Evolutionary conservation across 495 filamentous ascomycete species (phyloP).

Genomic region (Coniosporium apollinis): DNA sequence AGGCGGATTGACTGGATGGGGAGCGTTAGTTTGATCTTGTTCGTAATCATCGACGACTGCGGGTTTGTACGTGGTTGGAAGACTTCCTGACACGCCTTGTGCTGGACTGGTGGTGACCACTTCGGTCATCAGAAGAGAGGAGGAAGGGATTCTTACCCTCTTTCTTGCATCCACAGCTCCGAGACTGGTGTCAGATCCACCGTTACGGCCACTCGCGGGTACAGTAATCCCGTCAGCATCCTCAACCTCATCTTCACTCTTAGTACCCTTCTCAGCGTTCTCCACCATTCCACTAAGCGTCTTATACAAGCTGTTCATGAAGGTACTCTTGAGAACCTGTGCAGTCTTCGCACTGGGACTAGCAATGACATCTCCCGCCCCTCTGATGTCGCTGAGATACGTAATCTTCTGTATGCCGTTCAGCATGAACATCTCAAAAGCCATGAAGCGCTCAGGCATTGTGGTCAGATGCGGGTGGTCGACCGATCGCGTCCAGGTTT

Average conservation of each 20-base stretch:
- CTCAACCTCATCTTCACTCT: conserved; percentile 37
- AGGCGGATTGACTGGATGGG: conserved; percentile 66
- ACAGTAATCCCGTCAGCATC: conserved; percentile 22
- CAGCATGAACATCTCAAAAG: conserved; percentile 63
- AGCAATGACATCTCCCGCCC: conserved; percentile 54
- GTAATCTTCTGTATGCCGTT: conserved; percentile 81
- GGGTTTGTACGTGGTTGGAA: no score
- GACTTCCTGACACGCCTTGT: no score
- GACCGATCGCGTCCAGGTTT: conserved; percentile 72
- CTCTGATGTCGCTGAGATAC: conserved; percentile 72
- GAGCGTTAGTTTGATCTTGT: conserved; percentile 5
- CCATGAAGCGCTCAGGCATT: conserved; percentile 69
- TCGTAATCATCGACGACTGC: no score
- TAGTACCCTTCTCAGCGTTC: conserved; percentile 62
- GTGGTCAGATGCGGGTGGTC: conserved; percentile 72
- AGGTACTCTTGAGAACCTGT: conserved; percentile 69
- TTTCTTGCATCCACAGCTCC: conserved; percentile 45
- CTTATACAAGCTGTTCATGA: conserved; percentile 83
- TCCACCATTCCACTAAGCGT: conserved; percentile 87
- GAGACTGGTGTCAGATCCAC: no score
- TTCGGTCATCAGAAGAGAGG: no score
- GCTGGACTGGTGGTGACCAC: no score
- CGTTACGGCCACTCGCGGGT: no score
- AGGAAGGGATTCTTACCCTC: conserved; percentile 40
- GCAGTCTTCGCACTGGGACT: conserved; percentile 71